Evolutionary conservation across 2,329 filamentous ascomycete species (phyloP).

Genomic region (Aureobasidium musti): DNA sequence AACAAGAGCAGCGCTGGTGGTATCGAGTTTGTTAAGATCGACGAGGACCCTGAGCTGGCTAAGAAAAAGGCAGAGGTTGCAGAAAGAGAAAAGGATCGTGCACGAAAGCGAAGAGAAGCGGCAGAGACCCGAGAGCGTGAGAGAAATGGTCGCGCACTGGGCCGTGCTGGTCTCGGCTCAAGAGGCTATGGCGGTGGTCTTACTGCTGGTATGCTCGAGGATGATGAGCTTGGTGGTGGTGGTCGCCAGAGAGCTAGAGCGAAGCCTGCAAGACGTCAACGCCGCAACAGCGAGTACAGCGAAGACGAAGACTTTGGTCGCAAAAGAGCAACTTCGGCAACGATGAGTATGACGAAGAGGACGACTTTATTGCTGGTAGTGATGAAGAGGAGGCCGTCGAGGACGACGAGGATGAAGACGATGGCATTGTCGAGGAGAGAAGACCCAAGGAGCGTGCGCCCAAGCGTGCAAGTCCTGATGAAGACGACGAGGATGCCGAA

Average conservation of each 20-base stretch:
- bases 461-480: constrained; percentile 37
- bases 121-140: constrained; percentile 66
- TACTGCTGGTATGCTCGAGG: constrained; percentile 70
- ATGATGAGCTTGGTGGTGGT: constrained; percentile 50
- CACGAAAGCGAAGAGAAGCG: constrained; percentile 66
- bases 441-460: constrained; percentile 32
- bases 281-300: constrained; percentile 55
- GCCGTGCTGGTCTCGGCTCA: constrained; percentile 52
- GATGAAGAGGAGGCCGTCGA: constrained; percentile 61
- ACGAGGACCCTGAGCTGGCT: constrained; percentile 72
- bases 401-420: constrained; percentile 58
- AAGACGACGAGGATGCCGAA: constrained; percentile 42
- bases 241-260: constrained; percentile 34
- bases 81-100: constrained; percentile 71
- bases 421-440: constrained; percentile 46
- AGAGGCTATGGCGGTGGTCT: constrained; percentile 58
- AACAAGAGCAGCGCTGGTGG: constrained; percentile 55
- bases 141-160: constrained; percentile 53
- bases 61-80: constrained; percentile 72
- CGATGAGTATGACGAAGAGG: constrained; percentile 77
- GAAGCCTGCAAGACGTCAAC: constrained; percentile 41
- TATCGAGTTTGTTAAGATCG: constrained; percentile 68
- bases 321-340: constrained; percentile 62
- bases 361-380: constrained; percentile 75
- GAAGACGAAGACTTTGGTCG: constrained; percentile 78